Base-by-base conservation (phyloP, 2,329 filamentous ascomycete species). In the Neofusicoccum umdonicola region DNA sequence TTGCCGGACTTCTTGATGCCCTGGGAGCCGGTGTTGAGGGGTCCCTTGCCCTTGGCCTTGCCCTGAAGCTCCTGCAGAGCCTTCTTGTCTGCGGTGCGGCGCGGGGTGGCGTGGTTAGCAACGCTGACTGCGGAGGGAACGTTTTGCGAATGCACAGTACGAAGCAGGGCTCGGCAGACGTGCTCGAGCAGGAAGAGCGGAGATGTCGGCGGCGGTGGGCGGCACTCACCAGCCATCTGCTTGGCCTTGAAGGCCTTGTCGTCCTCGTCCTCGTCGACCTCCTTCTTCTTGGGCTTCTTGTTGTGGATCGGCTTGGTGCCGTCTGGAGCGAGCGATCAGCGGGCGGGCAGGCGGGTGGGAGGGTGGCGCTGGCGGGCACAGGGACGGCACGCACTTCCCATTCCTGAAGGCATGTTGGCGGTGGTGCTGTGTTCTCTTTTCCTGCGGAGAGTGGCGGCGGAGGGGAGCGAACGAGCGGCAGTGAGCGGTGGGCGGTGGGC, bases 1-100 rank as follows among this genome's bases (percentile, higher is more conserved):
- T 97, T 97, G 80, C 93, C 93, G 67, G 91, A 95, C 87, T 97
- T 97, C 89, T 97, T 97, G 84, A 98, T 97, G 68, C 92, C 93
- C 81, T 96, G 92, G 56, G 84, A 79, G 39, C 92, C 93, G 37
- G 88, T 90, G 81, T 93, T 93, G 76, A 97, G 77, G 42, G 94
- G 93, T 3, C 94, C 94, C 82, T 96, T 96, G 79, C 91, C 91
- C 73, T 90, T 89, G 51, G 91, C 89, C 82, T 92, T 91, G 67
- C 88, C 84, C n/a, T 89, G 88, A 80, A 96, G 77, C 9, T 93
- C 92, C 44, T 76, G 75, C 65, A 74, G 75, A 9, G 75, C 80
- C 82, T 96, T 94, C 78, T 83, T 83, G 71, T 83, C 81, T 83
- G 69, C 31, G 17, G n/a, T 15, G 19, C 2, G 6, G 22, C 13